Evolutionary conservation across 192 early-diverging fungal species (phyloP).

Genomic region (Backusella liffmaniae): DNA sequence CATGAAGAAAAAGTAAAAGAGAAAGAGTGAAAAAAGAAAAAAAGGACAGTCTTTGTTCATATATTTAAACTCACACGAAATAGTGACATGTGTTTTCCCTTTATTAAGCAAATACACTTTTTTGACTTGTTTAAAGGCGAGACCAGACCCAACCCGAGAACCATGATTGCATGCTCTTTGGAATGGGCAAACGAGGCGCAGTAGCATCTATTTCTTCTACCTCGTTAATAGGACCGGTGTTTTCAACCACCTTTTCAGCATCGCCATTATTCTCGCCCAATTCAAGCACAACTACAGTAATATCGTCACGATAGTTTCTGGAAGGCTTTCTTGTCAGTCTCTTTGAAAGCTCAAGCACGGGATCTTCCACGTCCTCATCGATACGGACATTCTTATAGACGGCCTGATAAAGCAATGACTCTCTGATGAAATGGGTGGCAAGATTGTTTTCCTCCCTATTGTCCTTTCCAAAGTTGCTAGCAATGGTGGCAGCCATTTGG

Average conservation of each 20-base stretch:
- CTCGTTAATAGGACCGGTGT: conserved; percentile 10
- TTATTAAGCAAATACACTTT: background rate
- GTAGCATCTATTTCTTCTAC: background rate
- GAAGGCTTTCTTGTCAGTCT: conserved; percentile 30
- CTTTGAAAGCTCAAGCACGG: conserved; percentile 31
- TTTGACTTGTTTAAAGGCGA: conserved; percentile 6
- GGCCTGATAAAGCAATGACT: conserved; percentile 23
- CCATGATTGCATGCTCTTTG: conserved; percentile 3
- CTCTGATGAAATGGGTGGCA: conserved; percentile 25
- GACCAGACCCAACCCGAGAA: conserved; percentile 21
- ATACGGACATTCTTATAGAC: conserved; percentile 22
- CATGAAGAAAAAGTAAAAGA: background rate
- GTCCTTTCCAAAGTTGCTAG: conserved; percentile 8
- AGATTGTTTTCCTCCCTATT: conserved; percentile 17
- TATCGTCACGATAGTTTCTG: conserved; percentile 79
- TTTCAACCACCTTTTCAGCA: background rate
- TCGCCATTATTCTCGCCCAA: conserved; percentile 1
- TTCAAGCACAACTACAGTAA: conserved; percentile 67
- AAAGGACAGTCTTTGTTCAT: background rate
- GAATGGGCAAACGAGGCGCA: background rate
- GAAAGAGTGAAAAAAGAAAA: background rate
- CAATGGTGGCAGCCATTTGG: conserved; percentile 46
- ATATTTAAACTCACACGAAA: background rate
- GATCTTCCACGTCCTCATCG: background rate
- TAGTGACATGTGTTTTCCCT: background rate